Conservation (phyloP, 2,329 filamentous ascomycete species). For the Aureobasidium mangrovei region DNA sequence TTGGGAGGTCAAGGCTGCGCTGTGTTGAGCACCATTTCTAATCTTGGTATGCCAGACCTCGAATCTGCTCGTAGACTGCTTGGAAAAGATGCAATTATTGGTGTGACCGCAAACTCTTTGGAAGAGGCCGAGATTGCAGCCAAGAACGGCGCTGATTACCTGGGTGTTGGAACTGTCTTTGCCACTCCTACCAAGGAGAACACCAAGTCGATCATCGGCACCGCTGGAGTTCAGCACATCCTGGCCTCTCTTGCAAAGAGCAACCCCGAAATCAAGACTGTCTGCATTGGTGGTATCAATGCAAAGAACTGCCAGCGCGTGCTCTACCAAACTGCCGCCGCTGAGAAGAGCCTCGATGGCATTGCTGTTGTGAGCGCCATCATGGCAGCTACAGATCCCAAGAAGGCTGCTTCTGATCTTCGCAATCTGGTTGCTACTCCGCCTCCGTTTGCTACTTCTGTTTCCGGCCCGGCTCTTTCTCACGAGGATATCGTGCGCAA, state of each 20-base stretch:
- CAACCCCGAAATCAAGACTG: conserved; percentile 46
- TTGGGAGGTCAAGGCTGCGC: no score
- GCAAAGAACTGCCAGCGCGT: conserved; percentile 64
- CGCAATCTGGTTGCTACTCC: conserved; percentile 43
- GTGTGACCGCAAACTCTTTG: conserved; percentile 70
- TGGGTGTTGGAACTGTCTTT: conserved; percentile 85
- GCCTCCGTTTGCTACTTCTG: conserved; percentile 26
- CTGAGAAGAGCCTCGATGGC: conserved; percentile 59
- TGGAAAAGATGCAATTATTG: conserved; percentile 71
- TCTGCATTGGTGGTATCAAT: conserved; percentile 87
- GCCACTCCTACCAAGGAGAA: conserved; percentile 82
- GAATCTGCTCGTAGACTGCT: conserved; percentile 61
- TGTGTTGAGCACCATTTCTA: not conserved
- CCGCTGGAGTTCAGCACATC: conserved; percentile 60
- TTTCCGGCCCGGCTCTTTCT: conserved; percentile 23
- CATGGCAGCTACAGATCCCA: conserved; percentile 61
- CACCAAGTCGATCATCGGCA: conserved; percentile 72
- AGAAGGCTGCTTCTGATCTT: conserved; percentile 53
- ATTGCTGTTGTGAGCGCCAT: conserved; percentile 87
- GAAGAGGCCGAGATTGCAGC: conserved; percentile 67
- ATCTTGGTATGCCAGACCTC: conserved; percentile 39
- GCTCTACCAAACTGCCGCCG: conserved; percentile 56
- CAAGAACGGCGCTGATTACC: conserved; percentile 71
- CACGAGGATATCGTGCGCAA: conserved; percentile 21
- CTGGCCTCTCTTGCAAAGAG: conserved; percentile 49